Base-by-base conservation (phyloP, 148 eudicot species). In the Limonium bicolor region DNA sequence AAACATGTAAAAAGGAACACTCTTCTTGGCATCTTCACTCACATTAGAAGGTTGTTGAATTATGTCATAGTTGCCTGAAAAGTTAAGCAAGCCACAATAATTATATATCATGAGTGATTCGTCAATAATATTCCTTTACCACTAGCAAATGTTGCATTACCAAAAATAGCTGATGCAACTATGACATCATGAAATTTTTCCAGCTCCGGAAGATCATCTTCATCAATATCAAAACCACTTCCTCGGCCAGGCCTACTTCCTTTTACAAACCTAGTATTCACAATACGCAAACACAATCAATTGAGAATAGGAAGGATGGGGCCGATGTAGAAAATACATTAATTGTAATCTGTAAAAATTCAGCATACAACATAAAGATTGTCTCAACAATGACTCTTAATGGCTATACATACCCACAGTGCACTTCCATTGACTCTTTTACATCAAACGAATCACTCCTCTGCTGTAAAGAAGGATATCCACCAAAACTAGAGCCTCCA, bases 151-250 rank as follows among this genome's bases (percentile, higher is more conserved):
- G 22, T 34, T 30, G 36, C 46, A 46, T 36, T 83, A 88, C 96
- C 96, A 65, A 88, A 88, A 64, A 88, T 80, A 48, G 90, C 94
- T 37, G 96, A 88, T 53, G 94, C 96, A 50, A 88, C 94, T 53
- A 88, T 79, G 55, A 83, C 67, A 24, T 74, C 82, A 59, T 83
- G 77, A 59, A 54, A 69, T 55, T 66, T 68, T 56, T 76, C 83
- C 66, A 88, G 51, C 58, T 76, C 78, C 46, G 46, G 47, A 56
- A 76, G 83, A 60, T 83, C 94, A 49, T 69, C 72, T 54, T 69
- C 86, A 53, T 70, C 94, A 64, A 88, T 74, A 65, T 88, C 86
- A 56, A 88, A 82, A 41, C 83, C 96, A 56, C 80, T 83, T 36
- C 56, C 67, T 37, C 55, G 56, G 61, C 96, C 94, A 54, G 96